Evolutionary conservation across 129 eudicot species (phyloP).

Genomic region (Artemisia tridentata): DNA sequence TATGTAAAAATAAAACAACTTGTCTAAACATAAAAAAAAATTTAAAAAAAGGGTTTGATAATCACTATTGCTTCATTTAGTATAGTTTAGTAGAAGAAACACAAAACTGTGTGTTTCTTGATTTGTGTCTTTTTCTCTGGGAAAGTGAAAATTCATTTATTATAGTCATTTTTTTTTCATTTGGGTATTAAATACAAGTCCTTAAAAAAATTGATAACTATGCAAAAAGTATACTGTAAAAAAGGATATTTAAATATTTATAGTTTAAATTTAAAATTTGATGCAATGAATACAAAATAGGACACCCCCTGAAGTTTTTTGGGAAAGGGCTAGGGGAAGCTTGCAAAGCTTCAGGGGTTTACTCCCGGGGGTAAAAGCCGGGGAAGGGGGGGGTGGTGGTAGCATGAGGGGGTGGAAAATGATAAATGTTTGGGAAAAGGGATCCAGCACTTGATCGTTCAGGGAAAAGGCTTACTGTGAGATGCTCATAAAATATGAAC

Average conservation of each 20-base stretch:
- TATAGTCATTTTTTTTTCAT: slow-evolving; percentile 43
- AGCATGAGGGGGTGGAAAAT: slow-evolving; percentile 49
- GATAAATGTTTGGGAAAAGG: no score
- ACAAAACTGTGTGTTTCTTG: slow-evolving; percentile 16
- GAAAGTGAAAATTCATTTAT: slow-evolving; percentile 30
- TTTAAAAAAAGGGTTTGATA: no score
- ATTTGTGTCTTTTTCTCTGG: slow-evolving; percentile 16
- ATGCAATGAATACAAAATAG: slow-evolving; percentile 50
- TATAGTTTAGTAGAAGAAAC: slow-evolving; percentile 6
- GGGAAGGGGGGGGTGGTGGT: slow-evolving; percentile 9
- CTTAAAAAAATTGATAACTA: slow-evolving; percentile 11
- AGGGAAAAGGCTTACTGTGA: slow-evolving; percentile 99
- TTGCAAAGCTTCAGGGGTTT: no score
- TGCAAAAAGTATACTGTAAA: background rate
- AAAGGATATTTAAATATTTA: background rate
- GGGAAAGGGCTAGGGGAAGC: slow-evolving; percentile 84
- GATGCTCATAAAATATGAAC: slow-evolving; percentile 89
- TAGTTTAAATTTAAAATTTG: background rate
- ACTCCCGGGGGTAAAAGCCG: slow-evolving; percentile 37
- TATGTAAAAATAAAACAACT: background rate
- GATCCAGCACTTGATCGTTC: slow-evolving; percentile 93
- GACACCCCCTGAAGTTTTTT: slow-evolving; percentile 91
- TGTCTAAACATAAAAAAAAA: no score
- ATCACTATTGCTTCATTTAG: slow-evolving; percentile 33
- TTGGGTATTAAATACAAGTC: slow-evolving; percentile 19